A percentile compares a stretch with the other conserved stretches of the same genome.
Conservation (phyloP, 2,329 filamentous ascomycete species). For the Botrytis byssoidea region DNA sequence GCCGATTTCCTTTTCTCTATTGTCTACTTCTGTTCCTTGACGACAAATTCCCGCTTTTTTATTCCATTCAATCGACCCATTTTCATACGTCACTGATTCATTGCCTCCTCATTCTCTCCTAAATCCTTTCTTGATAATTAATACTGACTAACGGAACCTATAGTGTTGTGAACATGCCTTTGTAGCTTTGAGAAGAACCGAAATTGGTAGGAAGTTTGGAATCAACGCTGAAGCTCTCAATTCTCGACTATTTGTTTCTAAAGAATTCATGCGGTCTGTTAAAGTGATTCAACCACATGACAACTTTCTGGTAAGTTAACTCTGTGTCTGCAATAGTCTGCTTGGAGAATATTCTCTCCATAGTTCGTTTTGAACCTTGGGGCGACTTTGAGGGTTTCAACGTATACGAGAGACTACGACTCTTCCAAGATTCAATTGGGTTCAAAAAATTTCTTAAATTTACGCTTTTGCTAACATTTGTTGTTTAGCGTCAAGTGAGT, state of each 20-base stretch:
- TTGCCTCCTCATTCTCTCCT: neutral
- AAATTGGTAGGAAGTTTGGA: slow-evolving; percentile 40
- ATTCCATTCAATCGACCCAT: neutral
- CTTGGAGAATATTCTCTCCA: neutral
- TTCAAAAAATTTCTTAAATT: too few species aligned
- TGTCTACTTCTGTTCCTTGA: neutral
- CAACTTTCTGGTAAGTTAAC: slow-evolving; percentile 41
- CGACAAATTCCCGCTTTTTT: neutral
- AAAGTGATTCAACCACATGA: slow-evolving; percentile 42
- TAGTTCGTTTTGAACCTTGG: neutral
- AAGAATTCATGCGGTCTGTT: slow-evolving; percentile 51
- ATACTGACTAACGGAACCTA: neutral
- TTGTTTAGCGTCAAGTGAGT: slow-evolving; percentile 49
- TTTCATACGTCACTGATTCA: neutral
- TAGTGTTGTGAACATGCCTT: slow-evolving; percentile 45
- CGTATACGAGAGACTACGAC: neutral
- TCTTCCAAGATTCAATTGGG: neutral
- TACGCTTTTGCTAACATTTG: slow-evolving; percentile 11
- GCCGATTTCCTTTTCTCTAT: fast-evolving
- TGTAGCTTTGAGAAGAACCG: slow-evolving; percentile 43
- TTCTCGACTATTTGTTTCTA: slow-evolving; percentile 43
- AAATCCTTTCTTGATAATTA: neutral
- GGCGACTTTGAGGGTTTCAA: neutral
- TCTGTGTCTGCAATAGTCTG: neutral
- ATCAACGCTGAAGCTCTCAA: slow-evolving; percentile 32